Base-by-base conservation (phyloP, 176 grass and related monocot genomes). In the Luzula sylvatica region DNA sequence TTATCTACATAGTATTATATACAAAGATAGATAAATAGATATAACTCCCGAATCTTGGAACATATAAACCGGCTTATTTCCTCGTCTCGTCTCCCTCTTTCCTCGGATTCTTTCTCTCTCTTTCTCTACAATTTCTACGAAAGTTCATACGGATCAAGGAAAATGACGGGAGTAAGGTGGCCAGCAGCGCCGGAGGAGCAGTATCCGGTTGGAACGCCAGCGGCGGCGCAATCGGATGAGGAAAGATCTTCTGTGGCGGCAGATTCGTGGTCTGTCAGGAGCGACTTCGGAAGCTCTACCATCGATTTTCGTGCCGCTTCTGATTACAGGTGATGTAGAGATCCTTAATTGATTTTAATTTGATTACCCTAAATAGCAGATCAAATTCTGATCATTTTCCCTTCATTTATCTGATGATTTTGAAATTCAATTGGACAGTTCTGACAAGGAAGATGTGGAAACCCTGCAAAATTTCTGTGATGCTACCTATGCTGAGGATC, bases 201-300 rank as follows among this genome's bases (percentile, higher is more conserved):
- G 58, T 58, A 72, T 63, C 23, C 70, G 0, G 30, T 65, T 3
- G 75, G 50, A 0, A 17, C 56, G 55, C 80, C 51, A 46, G 23
- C 24, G 20, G 42, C 0, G 22, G 23, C 11, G 52, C 59, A 23
- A 6, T 90, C 92, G 9, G 92, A 98, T 65, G 92, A 98, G 46
- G 92, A 98, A 29, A 69, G 92, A 18, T 98, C 92, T 15, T 63
- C 58, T 15, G 81, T 98, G 52, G 92, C 92, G 8, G 92, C 92
- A 12, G 92, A 98, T 46, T 98, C 92, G 7, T 98, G 92, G 92
- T 98, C 92, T 14, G 74, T 98, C 64, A 74, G 83, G 60, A 98
- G 92, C 78, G 92, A 98, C 48, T 98, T 89, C 54, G 68, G 74
- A 29, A 95, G 82, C 69, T 77, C 88, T 39, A 58, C 42, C 41